Evolutionary conservation across 163 green algal genomes (phyloP), one percentile per base, ranked within the genome.

Genomic region (Chlorella variabilis): DNA sequence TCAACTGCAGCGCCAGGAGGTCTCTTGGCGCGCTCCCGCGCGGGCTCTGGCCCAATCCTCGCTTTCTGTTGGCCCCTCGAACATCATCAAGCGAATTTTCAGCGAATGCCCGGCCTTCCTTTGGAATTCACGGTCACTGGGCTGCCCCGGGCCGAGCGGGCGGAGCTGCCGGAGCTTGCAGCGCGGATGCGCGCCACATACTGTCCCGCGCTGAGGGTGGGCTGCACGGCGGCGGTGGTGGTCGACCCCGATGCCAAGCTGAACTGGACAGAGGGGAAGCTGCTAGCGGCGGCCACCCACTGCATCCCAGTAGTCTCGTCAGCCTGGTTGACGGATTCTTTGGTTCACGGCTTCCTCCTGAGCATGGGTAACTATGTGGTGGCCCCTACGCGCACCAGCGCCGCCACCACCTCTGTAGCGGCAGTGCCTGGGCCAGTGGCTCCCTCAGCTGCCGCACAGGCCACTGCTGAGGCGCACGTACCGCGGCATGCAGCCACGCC

Each of bases 81-180:
- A n/a, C n/a, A n/a, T n/a, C n/a, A n/a, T n/a, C n/a, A n/a, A n/a
- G n/a, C n/a, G n/a, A n/a, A n/a, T n/a, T n/a, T n/a, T n/a, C n/a
- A n/a, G 45, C 45, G 45, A 17, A 23, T 70, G 4, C 8, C 7
- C 15, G 31, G 18, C 20, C 65, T 29, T 38, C 38, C 31, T 17
- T 59, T 80, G 36, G 73, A 80, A 29, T 36, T 80, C 4, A 80
- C 73, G 25, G 73, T 54, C 27, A 71, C 34, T 59, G 73, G 73
- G 5, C 15, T 80, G 1, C 54, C 54, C 3, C 13, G 56, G 7
- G 25, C 38, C 0, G 41, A 56, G 13, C 73, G 73, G 1, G 4
- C 11, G 17, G 36, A 54, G 27, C 31, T 80, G 25, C 27, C 38
- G 41, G 5, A 29, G 15, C 36, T 80, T 9, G 38, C 70, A 6